These are phyloP conservation scores for Xerocomus nothofagi DNA, from an alignment of 1,284 basidiomycete genomes.

Conservation along the genomic window DNA sequence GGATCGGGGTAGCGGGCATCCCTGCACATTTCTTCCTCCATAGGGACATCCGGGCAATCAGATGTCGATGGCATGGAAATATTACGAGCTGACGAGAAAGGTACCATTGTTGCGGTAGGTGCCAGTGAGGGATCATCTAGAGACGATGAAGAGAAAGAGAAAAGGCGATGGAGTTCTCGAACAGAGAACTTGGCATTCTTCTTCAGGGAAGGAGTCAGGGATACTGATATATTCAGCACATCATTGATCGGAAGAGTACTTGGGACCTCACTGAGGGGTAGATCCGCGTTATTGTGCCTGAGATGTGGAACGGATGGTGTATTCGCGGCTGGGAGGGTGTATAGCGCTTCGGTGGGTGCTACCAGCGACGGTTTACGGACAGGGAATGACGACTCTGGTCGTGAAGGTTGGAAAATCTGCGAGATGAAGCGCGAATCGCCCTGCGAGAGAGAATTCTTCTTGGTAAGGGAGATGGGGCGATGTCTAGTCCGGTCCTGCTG, in stretches of 20 bases:
- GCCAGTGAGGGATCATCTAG: conserved; percentile 14
- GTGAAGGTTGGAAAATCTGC: conserved; percentile 23
- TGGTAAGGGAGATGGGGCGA: not conserved
- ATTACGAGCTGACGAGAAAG: not conserved
- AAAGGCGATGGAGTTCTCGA: conserved; percentile 36
- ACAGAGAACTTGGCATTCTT: conserved; percentile 27
- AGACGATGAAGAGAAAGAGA: conserved; percentile 38
- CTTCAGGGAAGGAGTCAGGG: conserved; percentile 18
- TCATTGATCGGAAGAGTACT: conserved; percentile 23
- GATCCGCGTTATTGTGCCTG: conserved; percentile 7
- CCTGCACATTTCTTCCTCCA: conserved; percentile 17
- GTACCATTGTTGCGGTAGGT: conserved; percentile 1
- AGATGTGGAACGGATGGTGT: conserved; percentile 10
- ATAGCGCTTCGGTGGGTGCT: conserved; percentile 3
- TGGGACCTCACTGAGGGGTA: conserved; percentile 9
- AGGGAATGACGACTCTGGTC: conserved; percentile 11
- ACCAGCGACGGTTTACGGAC: conserved; percentile 3
- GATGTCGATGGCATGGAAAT: conserved; percentile 8
- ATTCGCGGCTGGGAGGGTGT: conserved; percentile 2
- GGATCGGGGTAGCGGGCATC: conserved; percentile 23
- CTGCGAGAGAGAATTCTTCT: conserved; percentile 23
- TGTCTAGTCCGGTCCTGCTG: conserved; percentile 13
- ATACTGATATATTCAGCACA: conserved; percentile 9
- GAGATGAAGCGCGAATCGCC: conserved; percentile 26
- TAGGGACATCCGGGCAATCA: conserved; percentile 17